Percentiles rank a stretch among this genome's conserved stretches.
Conservation (phyloP, 192 early-diverging fungal species). For the Coemansia sp. region DNA sequence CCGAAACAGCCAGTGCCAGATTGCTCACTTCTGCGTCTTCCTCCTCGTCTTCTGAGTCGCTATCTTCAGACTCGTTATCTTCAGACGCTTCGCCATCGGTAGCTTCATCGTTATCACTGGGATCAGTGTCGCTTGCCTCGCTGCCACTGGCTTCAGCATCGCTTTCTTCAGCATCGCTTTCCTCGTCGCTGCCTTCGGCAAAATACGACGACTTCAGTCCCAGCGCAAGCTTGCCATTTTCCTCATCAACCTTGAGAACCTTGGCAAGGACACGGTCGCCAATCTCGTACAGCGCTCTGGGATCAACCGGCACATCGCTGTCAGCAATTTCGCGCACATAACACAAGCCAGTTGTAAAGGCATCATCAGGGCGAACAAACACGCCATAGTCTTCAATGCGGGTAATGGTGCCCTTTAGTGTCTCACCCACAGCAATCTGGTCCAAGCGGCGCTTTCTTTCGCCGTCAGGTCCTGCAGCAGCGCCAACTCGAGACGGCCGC, state of each 20-base stretch:
- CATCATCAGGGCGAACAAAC: constrained; percentile 77
- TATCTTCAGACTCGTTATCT: constrained; percentile 7
- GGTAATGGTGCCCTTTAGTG: constrained; percentile 75
- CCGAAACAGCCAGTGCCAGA: constrained; percentile 35
- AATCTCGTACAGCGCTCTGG: constrained; percentile 67
- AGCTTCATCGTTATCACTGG: constrained; percentile 14
- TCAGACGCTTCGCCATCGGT: constrained; percentile 7
- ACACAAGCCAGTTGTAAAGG: constrained; percentile 76
- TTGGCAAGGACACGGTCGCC: constrained; percentile 83
- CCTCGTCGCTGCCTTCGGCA: constrained; percentile 39
- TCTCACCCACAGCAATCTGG: constrained; percentile 68
- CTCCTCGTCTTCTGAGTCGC: constrained; percentile 11
- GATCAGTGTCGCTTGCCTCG: constrained; percentile 1
- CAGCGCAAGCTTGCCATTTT: constrained; percentile 67
- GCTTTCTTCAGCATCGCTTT: constrained; percentile 10
- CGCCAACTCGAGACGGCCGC: constrained; percentile 58
- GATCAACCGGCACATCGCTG: constrained; percentile 65
- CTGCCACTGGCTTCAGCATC: neutral
- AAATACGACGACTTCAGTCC: constrained; percentile 88
- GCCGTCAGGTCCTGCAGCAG: constrained; percentile 20
- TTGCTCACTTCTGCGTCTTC: constrained; percentile 16
- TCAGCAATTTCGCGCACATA: constrained; percentile 84
- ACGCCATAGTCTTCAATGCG: constrained; percentile 74
- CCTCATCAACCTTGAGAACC: constrained; percentile 70
- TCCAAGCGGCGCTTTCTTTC: constrained; percentile 51